Evolutionary conservation across 148 eudicot genomes (phyloP), one percentile per base, ranked within the genome.

Genomic region (Rheum nobile): DNA sequence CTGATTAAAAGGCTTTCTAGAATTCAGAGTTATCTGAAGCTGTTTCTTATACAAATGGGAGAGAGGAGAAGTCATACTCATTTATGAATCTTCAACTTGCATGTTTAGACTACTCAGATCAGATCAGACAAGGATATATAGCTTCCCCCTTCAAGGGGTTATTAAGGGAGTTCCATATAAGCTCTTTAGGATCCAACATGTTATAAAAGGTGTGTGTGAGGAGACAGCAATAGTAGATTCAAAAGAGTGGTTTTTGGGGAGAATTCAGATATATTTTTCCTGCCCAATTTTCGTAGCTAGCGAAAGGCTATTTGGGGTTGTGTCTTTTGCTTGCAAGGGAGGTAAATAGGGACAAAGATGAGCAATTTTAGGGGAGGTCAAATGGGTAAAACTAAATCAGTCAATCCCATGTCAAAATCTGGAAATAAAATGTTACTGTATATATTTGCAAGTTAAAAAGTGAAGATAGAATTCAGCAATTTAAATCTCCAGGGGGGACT

Each of bases 11-110:
- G 41, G 39, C 41, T 65, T 65, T 34, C 41, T 31, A 65, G 8
- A 34, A 65, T 22, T 32, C 70, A 32, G 41, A 17, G 70, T 65
- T 34, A 65, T 65, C 70, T 65, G 70, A 32, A 65, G 70, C 39
- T 65, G 70, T 34, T 65, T 17, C 31, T 5, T 65, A 63, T 63
- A 16, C 70, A 65, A 32, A 34, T 65, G 16, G 41, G 39, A 65
- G 21, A 61, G 61, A 57, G 67, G 32, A 24, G 12, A 57, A 57
- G 67, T 26, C 67, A 57, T 57, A 57, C 3, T 65, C 70, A 65
- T 65, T 63, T 31, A 63, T 63, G 69, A 63, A 31, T 63, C 69
- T 29, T 63, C 69, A 63, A 28, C 8, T 32, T 32, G n/a, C 39
- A 9, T 65, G 70, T 65, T 34, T 14, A 29, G 41, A 34, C 70